These are phyloP conservation scores for Tremellales sp. DNA, from an alignment of 1,284 basidiomycete genomes.

Conservation along the genomic window DNA sequence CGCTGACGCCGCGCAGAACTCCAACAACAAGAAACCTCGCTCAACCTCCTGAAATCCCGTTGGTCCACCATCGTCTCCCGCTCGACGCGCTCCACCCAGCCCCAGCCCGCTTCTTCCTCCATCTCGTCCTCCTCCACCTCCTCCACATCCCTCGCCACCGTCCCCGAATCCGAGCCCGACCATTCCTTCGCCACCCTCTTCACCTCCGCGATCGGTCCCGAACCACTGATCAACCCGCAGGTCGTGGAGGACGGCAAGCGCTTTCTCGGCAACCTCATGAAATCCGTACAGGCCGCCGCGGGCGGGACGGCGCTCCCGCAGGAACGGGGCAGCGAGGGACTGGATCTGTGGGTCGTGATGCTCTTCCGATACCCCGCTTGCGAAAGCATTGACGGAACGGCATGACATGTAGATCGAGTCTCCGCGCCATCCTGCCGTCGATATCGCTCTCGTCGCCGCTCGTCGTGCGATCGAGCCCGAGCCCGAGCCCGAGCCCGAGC, in stretches of 20 bases:
- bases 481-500: background rate
- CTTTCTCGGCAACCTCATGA: conserved; percentile 41
- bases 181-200: background rate
- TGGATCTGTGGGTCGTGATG: conserved; percentile 1
- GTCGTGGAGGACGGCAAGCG: conserved; percentile 33
- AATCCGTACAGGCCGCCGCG: conserved; percentile 40
- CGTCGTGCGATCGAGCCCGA: background rate
- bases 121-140: conserved; percentile 9
- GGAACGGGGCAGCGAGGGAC: background rate
- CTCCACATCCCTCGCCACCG: conserved; percentile 14
- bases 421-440: background rate
- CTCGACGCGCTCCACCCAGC: conserved; percentile 7
- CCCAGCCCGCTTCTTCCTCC: conserved; percentile 5
- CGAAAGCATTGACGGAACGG: background rate
- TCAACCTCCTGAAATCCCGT: conserved; percentile 30
- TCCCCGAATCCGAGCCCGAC: background rate
- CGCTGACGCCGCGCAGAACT: conserved; percentile 26
- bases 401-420: background rate
- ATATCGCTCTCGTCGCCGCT: background rate
- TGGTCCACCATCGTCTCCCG: conserved; percentile 36
- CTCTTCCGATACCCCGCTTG: background rate
- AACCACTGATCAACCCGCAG: conserved; percentile 9
- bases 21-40: conserved; percentile 30
- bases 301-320: conserved; percentile 27
- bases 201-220: background rate